Percentiles rank a stretch among this genome's conserved stretches.
These are phyloP conservation scores for Plantago ovata DNA, from an alignment of 257 asterid species.

Conservation along the genomic window DNA sequence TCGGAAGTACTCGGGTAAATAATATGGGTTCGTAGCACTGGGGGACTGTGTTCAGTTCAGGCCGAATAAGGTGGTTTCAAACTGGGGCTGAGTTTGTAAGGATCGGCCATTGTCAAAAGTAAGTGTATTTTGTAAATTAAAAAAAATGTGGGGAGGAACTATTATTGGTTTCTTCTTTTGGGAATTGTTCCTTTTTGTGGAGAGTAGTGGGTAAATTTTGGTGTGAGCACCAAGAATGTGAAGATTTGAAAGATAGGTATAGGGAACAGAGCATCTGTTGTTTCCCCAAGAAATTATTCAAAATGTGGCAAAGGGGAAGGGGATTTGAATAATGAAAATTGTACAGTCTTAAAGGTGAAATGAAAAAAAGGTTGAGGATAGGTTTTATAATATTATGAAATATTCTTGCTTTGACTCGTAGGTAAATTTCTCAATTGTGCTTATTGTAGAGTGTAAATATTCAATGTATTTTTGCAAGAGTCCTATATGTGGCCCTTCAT, in stretches of 20 bases:
- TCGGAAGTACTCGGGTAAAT: no score
- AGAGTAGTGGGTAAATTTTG: not conserved
- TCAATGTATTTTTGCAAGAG: no score
- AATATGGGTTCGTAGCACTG: no score
- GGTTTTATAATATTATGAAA: slow-evolving; percentile 24
- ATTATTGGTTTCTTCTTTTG: slow-evolving; percentile 27
- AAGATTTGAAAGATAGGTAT: slow-evolving; percentile 51
- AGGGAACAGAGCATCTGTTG: slow-evolving; percentile 44
- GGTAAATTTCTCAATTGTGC: slow-evolving; percentile 1
- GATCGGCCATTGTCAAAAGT: slow-evolving; percentile 46
- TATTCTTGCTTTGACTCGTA: slow-evolving; percentile 6
- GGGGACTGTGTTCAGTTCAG: no score
- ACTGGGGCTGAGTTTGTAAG: slow-evolving; percentile 65
- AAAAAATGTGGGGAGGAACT: slow-evolving; percentile 20
- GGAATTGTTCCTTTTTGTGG: slow-evolving; percentile 15
- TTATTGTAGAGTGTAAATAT: no score
- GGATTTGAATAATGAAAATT: slow-evolving; percentile 52
- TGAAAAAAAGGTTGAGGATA: slow-evolving; percentile 23
- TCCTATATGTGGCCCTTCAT: no score
- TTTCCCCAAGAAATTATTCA: slow-evolving; percentile 38
- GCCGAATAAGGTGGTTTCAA: not conserved
- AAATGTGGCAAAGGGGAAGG: slow-evolving; percentile 31
- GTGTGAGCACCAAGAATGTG: slow-evolving; percentile 32
- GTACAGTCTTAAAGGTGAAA: slow-evolving; percentile 56
- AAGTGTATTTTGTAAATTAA: slow-evolving; percentile 44